Base-by-base conservation (phyloP, 2,329 filamentous ascomycete species). In the Neofusicoccum cordaticola region DNA sequence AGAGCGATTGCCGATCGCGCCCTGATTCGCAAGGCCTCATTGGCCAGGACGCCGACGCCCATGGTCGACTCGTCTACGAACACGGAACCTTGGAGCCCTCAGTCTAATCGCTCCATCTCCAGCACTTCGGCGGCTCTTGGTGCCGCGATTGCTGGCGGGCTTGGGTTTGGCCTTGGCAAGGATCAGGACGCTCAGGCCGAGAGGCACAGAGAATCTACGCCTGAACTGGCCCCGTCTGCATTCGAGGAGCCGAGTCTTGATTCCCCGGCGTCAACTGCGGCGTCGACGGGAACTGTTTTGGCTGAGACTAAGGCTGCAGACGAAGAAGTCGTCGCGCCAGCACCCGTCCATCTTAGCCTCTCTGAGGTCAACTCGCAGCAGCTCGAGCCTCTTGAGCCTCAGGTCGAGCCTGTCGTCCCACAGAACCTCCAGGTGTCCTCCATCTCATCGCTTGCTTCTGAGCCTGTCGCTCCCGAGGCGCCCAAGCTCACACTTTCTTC, bases 51-150 rank as follows among this genome's bases (percentile, higher is more conserved):
- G 6, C 67, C 73, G 65, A 68, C 79, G 6, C 67, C 73, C 31
- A 88, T 87, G 85, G 83, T 88, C 37, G 86, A 88, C 72, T 83
- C 84, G 58, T 81, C 81, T 48, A 83, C 84, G 68, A 89, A 88
- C 86, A 89, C 86, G 7, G 86, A 89, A 58, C 80, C 84, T 27
- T 85, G 82, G 83, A 76, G 80, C 65, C 79, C 79, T 34, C 73
- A 77, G 60, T 68, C 68, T 12, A 48, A 62, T n/a, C 58, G 62
- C 52, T 67, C 71, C 15, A 63, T 68, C 41, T 68, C 71, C n/a
- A 69, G 71, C 57, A 69, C 67, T 39, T 66, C 71, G 6, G 65
- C 64, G 37, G 66, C 67, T 27, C 50, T 65, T 11, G 65, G 67
- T 35, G 66, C 69, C 62, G 67, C 66, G 42, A 71, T 66, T 48